Percentiles rank a stretch among this genome's conserved stretches.
phyloP scores from a whole-genome alignment of 805 yeast species.

The Ogataea populi-albae region DNA sequence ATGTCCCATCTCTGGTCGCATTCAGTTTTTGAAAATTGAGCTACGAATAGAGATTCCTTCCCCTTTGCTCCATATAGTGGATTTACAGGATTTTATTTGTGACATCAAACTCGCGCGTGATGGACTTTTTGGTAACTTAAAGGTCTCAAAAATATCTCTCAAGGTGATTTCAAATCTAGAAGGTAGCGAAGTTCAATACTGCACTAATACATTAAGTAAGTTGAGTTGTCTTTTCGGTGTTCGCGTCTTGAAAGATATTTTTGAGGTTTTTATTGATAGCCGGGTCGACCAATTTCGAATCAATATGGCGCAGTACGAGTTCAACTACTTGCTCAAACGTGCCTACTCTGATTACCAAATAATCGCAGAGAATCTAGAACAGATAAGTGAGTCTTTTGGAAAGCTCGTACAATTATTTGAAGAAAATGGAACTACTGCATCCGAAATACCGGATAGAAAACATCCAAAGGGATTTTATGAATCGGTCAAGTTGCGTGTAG shows the following conservation, averaged over 20 bases:
- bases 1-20: constrained; percentile 5
- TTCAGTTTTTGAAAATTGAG: constrained; percentile 9
- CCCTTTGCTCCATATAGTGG: constrained; percentile 19
- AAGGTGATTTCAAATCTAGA: constrained; percentile 8
- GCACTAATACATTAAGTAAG: constrained; percentile 7
- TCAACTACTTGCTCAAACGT: constrained; percentile 9
- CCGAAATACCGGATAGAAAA: not conserved
- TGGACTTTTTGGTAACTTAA: constrained; percentile 9
- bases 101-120: constrained; percentile 11
- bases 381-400: not conserved
- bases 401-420: not conserved
- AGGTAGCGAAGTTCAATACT: constrained; percentile 10
- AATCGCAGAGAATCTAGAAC: not conserved
- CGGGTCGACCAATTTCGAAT: constrained; percentile 18
- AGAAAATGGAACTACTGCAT: not conserved
- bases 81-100: constrained; percentile 10
- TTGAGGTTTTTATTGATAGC: constrained; percentile 6
- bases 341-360: constrained; percentile 10
- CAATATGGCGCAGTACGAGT: constrained; percentile 12
- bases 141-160: constrained; percentile 8
- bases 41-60: constrained; percentile 14
- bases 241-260: not conserved
- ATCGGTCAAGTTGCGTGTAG: constrained; percentile 4
- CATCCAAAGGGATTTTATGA: not conserved
- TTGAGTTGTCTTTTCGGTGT: constrained; percentile 6